Evolutionary conservation across 192 early-diverging fungal genomes (phyloP).

Genomic region (Diversispora epigaea): DNA sequence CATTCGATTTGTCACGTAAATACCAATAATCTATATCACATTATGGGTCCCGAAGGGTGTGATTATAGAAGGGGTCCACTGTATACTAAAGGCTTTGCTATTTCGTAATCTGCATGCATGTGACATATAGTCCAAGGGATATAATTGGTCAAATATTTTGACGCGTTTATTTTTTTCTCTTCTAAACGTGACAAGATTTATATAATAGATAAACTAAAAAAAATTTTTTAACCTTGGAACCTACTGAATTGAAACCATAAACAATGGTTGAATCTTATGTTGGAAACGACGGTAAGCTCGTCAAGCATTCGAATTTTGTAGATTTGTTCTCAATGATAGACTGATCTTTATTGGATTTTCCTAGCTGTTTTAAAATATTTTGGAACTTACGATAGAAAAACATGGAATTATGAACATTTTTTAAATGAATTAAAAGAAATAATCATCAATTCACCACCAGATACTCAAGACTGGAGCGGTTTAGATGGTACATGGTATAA

Average conservation of each 20-base stretch:
- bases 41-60: too few relatives aligned
- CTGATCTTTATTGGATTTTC: conserved; percentile 8
- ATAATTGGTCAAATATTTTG: too few relatives aligned
- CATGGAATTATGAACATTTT: conserved; percentile 22
- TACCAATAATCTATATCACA: too few relatives aligned
- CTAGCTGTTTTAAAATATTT: conserved; percentile 28
- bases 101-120: too few relatives aligned
- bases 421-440: conserved; percentile 23
- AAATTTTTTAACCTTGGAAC: too few relatives aligned
- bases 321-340: not conserved
- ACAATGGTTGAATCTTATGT: conserved; percentile 18
- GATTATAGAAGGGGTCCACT: too few relatives aligned
- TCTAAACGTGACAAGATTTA: too few relatives aligned
- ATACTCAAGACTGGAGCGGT: conserved; percentile 11
- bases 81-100: too few relatives aligned
- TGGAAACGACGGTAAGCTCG: conserved; percentile 21
- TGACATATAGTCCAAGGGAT: too few relatives aligned
- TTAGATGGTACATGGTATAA: conserved; percentile 7
- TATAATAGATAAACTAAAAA: too few relatives aligned
- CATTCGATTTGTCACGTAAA: too few relatives aligned
- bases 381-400: conserved; percentile 5
- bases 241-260: conserved; percentile 26
- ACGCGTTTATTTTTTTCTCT: too few relatives aligned
- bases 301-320: not conserved
- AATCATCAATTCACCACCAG: conserved; percentile 9